Evolutionary conservation across 306 rosid genomes (phyloP).

Genomic region (Herpetospermum pedunculosum): DNA sequence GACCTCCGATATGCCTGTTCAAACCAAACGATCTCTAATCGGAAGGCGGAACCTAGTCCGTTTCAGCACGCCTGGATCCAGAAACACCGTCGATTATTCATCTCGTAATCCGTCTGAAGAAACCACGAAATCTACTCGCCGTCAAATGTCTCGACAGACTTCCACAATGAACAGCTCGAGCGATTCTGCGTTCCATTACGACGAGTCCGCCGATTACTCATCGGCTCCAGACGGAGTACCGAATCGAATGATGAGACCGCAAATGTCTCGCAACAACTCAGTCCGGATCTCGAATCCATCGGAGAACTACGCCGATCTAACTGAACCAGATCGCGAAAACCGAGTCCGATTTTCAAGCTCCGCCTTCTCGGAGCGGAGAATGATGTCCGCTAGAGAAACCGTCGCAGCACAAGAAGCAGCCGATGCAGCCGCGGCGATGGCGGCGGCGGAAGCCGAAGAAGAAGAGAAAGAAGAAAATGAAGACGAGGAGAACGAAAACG

Average conservation of each 20-base stretch:
- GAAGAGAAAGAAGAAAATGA: conserved; percentile 11
- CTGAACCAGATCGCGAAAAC: conserved; percentile 19
- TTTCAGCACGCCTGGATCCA: background rate
- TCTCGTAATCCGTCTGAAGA: conserved; percentile 12
- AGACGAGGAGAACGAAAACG: background rate
- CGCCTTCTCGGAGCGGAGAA: conserved; percentile 24
- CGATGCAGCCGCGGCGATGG: conserved; percentile 27
- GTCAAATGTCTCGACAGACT: conserved; percentile 18
- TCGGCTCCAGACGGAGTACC: conserved; percentile 5
- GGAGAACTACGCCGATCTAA: conserved; percentile 14
- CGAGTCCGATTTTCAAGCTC: conserved; percentile 22
- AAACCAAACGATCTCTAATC: conserved; percentile 11
- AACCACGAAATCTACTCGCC: background rate
- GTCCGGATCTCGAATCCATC: conserved; percentile 4
- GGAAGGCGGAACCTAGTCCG: conserved; percentile 26
- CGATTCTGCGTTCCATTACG: conserved; percentile 10
- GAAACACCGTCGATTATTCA: background rate
- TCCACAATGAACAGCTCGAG: conserved; percentile 10
- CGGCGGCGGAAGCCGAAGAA: conserved; percentile 23
- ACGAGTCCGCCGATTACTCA: conserved; percentile 15
- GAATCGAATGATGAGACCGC: background rate
- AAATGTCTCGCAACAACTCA: conserved; percentile 18
- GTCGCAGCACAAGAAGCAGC: conserved; percentile 46
- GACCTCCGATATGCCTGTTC: conserved; percentile 42
- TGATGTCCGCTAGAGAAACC: conserved; percentile 42